Base-by-base conservation (phyloP, 208 protist species). In the Plasmodiophora brassicae region DNA sequence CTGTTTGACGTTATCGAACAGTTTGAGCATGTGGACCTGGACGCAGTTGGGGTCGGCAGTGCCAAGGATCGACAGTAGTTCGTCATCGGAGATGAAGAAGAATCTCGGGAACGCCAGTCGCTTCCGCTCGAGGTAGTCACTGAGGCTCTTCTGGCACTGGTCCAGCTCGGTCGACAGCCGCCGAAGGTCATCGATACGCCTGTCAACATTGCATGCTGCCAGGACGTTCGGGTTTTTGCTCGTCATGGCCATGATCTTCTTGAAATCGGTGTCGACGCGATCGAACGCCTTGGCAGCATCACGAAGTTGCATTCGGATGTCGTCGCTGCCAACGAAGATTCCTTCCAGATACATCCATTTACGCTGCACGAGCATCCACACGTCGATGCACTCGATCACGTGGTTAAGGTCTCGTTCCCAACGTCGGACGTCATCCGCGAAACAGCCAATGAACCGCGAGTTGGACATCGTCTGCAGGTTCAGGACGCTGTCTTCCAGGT, bases 331-430 rank as follows among this genome's bases (percentile, higher is more conserved):
- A 87, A 98, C 95, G 91, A 99, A 99, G 89, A 99, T 99, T 32
- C 95, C 97, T 93, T 99, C 98, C 71, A 99, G 93, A 91, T 99
- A 99, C 93, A 99, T 96, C 98, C 98, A 99, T 92, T 99, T 98
- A 89, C 95, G 90, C 93, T 99, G 98, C 83, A 99, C 98, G 36
- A 93, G 90, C 60, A 99, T 93, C 98, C 98, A 99, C 28, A 98
- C 93, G 0, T 97, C 93, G 71, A 96, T 95, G 20, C 98, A 96
- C 91, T 99, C 98, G 85, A 94, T 96, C 83, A 99, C 98, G 45
- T 93, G 94, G 0, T 94, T 92, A 71, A 99, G 93, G 71, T 95
- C 93, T 71, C 94, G 92, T 92, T 99, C 98, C 98, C 98, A 99
- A 53, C 94, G 72, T 45, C 94, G 93, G 0, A 99, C 96, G 57